Evolutionary conservation across 1,284 basidiomycete genomes (phyloP), one percentile per base, ranked within the genome.

Genomic region (Apiotrichum laibachii): DNA sequence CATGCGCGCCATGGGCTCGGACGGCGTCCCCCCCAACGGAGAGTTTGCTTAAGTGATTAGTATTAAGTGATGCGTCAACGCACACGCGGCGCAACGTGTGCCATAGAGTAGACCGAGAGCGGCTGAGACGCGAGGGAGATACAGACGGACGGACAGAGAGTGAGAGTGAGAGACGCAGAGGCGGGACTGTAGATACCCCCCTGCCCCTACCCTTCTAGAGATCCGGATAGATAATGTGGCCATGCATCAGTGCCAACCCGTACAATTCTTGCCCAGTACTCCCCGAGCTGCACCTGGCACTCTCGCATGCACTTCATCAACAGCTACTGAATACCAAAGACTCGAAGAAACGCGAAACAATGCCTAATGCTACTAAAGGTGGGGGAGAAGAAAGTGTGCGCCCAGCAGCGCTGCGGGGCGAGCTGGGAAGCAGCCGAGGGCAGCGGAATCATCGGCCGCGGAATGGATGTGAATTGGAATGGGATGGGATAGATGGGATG

Each of bases 1-100:
- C 37, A 90, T 80, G 78, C 62, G 77, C 53, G 67, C 70, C 11
- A 67, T 79, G 67, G 64, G 62, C 12, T 19, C 40, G 21, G 45
- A 49, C 18, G 46, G 16, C 35, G 18, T 34, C 18, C 48, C 48
- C 16, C 33, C n/a, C 18, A 7, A 31, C 26, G 48, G 48, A n/a
- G 49, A 50, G 37, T 50, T 39, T 40, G 49, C 49, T 12, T 40
- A 40, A 35, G 21, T 31, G 44, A 19, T 18, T 21, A 7, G 5
- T 37, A 42, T 4, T 16, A 12, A 39, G 5, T 13, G 16, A 39
- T 39, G 37, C 16, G 16, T 13, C 16, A 11, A 10, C 37, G 37
- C 12, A 10, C 2, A 4, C 10, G 44, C 44, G 44, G 6, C 44
- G 44, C 21, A 21, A 39, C 11, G 37, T 39, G 10, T 16, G 10